These are phyloP conservation scores for Adansonia grandidieri DNA, from an alignment of 441 rosid species.

Conservation along the genomic window DNA sequence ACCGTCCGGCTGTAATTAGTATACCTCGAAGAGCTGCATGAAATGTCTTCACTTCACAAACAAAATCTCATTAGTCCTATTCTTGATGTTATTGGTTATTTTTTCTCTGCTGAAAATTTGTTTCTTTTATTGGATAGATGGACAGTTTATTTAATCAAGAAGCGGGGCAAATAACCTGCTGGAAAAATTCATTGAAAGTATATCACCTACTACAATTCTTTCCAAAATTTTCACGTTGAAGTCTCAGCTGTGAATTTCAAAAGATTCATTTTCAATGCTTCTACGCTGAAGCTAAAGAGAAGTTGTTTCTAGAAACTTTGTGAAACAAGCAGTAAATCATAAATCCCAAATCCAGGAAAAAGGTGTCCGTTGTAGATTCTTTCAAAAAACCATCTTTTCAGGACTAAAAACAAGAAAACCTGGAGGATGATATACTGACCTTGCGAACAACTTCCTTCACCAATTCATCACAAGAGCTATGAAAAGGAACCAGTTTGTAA, in stretches of 20 bases:
- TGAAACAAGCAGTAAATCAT: neutral
- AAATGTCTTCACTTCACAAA: neutral
- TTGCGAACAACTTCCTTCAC: neutral
- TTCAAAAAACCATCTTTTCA: neutral
- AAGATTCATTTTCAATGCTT: no score
- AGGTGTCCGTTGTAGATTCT: neutral
- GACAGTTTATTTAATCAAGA: no score
- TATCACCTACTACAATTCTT: no score
- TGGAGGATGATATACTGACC: neutral
- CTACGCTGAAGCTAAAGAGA: no score
- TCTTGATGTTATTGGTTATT: neutral
- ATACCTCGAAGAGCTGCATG: neutral
- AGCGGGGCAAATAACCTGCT: no score
- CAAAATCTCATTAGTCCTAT: neutral
- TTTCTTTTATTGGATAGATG: no score
- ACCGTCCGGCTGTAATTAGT: neutral
- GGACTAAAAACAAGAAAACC: neutral
- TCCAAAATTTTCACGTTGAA: no score
- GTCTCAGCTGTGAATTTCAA: no score
- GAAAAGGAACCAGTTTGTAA: conserved; percentile 9
- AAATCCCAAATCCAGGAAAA: neutral
- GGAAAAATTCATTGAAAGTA: no score
- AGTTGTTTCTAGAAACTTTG: no score
- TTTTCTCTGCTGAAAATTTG: no score
- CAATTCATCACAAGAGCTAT: conserved; percentile 13